Percentiles rank a stretch among this genome's conserved stretches.
Conservation (phyloP, 2,329 filamentous ascomycete species). For the Aspergillus fischeri region DNA sequence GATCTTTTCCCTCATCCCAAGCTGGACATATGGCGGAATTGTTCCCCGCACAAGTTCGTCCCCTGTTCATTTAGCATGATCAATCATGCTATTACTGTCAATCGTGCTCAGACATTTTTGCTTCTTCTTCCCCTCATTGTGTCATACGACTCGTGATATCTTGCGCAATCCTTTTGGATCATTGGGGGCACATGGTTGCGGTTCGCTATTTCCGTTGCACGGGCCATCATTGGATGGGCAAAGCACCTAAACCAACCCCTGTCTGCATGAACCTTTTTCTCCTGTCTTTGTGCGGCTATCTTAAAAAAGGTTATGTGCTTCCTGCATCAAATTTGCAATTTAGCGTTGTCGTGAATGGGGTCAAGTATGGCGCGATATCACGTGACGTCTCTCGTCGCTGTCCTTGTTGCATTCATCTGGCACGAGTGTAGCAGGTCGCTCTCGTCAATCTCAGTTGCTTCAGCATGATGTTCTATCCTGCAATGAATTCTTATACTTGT, state of each 20-base stretch:
- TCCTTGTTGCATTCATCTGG: neutral
- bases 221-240: constrained; percentile 9
- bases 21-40: constrained; percentile 1
- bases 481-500: neutral
- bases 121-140: constrained; percentile 2
- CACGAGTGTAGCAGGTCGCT: neutral
- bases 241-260: neutral
- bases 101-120: neutral
- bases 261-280: constrained; percentile 9
- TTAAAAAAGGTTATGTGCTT: constrained; percentile 4
- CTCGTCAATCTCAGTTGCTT: neutral
- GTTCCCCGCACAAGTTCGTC: neutral
- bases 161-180: neutral
- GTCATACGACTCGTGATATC: neutral
- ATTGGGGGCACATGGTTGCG: neutral
- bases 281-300: constrained; percentile 9
- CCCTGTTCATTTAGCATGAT: neutral
- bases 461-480: neutral
- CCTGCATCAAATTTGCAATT: constrained; percentile 5
- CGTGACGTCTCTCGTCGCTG: constrained; percentile 22
- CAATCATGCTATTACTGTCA: neutral
- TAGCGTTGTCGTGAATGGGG: constrained; percentile 15
- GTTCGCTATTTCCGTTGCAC: constrained; percentile 12
- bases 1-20: neutral
- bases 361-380: constrained; percentile 32